Evolutionary conservation across 1,284 basidiomycete genomes (phyloP), one percentile per base, ranked within the genome.

Genomic region (Leccinum angustisporum): DNA sequence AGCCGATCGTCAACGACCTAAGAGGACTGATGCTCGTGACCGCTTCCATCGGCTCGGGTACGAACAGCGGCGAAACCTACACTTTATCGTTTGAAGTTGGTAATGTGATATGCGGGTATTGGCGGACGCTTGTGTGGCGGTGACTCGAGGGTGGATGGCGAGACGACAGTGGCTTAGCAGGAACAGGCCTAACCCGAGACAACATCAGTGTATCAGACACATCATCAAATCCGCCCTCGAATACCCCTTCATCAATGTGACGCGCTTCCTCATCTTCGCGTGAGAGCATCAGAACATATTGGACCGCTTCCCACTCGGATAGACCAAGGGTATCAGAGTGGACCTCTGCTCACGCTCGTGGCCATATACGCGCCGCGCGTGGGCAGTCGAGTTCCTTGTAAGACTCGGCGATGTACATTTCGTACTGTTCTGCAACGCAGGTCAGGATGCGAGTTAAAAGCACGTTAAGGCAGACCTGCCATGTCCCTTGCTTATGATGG

Each of bases 261-360:
- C 65, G 66, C 68, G 65, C 71, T 31, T 31, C 78, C 27, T 85
- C 86, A 70, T 94, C 90, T 43, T 95, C 93, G 5, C 90, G 85
- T 64, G 90, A 93, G 61, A 95, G 82, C 91, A 95, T 94, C 58
- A 95, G 73, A 0, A 30, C 27, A 30, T 95, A 95, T 67, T 92
- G 89, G 21, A 95, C 77, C 1, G 90, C 91, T 69, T 93, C 92
- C 9, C 78, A 76, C 69, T 95, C 93, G 65, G 81, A 87, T 54
- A 95, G 76, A 1, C 91, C 92, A 11, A 95, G 80, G 16, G 77
- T 77, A 25, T 84, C 80, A 91, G 73, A 9, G 81, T 81, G 3
- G 78, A 78, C 16, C 76, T 76, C 65, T 92, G 88, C 63, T 85
- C 87, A 34, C 79, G 78, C 65, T 83, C 83, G 40, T 83, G 79